Conservation (phyloP, 495 filamentous ascomycete species). For the Aspergillus panamensis region DNA sequence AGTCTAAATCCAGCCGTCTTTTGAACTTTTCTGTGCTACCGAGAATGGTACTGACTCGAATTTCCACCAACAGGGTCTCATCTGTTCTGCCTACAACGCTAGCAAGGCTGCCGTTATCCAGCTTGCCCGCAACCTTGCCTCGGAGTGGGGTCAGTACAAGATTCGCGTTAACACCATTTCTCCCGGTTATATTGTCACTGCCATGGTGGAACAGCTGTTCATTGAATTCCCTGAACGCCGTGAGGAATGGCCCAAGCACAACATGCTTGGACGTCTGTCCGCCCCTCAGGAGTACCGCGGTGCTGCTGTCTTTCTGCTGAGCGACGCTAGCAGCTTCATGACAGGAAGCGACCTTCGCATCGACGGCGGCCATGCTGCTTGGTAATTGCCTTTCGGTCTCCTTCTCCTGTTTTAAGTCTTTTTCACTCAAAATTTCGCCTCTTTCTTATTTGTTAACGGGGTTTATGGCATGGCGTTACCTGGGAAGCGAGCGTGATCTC, state of each 20-base stretch:
- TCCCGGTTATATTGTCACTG: slow-evolving; percentile 92
- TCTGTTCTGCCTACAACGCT: slow-evolving; percentile 83
- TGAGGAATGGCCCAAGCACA: slow-evolving; percentile 77
- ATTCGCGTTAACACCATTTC: slow-evolving; percentile 96
- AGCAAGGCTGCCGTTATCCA: slow-evolving; percentile 87
- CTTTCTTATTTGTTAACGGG: not conserved
- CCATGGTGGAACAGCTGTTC: slow-evolving; percentile 81
- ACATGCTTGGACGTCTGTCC: slow-evolving; percentile 82
- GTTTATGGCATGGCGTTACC: not conserved
- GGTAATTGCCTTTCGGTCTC: slow-evolving; percentile 46
- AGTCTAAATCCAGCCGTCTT: not conserved
- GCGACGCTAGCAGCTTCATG: slow-evolving; percentile 86
- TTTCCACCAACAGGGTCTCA: slow-evolving; percentile 50
- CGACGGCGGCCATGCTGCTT: slow-evolving; percentile 77
- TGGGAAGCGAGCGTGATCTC: not conserved
- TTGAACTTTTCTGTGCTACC: not conserved
- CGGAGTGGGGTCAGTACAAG: slow-evolving; percentile 79
- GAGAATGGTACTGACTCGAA: not conserved
- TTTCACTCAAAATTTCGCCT: slow-evolving; percentile 3
- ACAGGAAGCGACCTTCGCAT: slow-evolving; percentile 76
- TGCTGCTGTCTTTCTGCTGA: slow-evolving; percentile 79
- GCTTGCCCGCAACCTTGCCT: slow-evolving; percentile 77
- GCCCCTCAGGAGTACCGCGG: slow-evolving; percentile 77
- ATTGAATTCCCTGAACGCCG: slow-evolving; percentile 68
- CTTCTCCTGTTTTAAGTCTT: not conserved